Evolutionary conservation across 495 filamentous ascomycete species (phyloP), one percentile per base, ranked within the genome.

Genomic region (Podospora bellae-mahoneyi): DNA sequence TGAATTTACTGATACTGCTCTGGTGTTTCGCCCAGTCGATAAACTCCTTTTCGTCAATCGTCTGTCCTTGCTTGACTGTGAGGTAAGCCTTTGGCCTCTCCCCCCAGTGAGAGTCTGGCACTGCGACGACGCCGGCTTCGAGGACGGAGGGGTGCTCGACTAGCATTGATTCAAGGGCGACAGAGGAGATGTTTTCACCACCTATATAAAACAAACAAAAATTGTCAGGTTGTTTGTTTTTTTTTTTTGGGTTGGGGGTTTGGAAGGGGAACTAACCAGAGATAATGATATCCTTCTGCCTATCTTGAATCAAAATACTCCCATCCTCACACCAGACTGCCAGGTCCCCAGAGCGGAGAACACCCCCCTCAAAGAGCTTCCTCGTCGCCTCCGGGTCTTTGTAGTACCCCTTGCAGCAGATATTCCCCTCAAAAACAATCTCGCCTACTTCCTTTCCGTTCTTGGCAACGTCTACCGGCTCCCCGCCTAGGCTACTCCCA

Each of bases 231-330:
- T n/a, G 0, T 4, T 2, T 58, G 1, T 20, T 20, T 1, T 20
- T 20, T 20, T 23, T 23, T 56, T 56, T 56, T 56, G n/a, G n/a
- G n/a, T n/a, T n/a, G n/a, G n/a, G n/a, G n/a, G n/a, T 58, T 15
- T 20, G 23, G 16, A 20, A 20, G 32, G 58, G 34, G 28, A 34
- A 59, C 30, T 27, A 10, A 94, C 93, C 95, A 69, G 92, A 96
- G 68, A 99, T 99, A 62, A 99, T 98, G 59, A 99, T 97, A 76
- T 99, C 95, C 81, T 98, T 99, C 4, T 92, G 91, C 48, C 95
- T 85, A 77, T 99, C 95, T 68, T 96, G 82, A 70, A 99, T 97
- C 82, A 97, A 92, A 58, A 93, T 87, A 61, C 91, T 88, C 1
- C 94, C 93, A 74, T 98, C 94, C 0, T 89, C 84, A 75, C 96